Base-by-base conservation (phyloP, 2,329 filamentous ascomycete genomes). In the Trichoderma hamatum region DNA sequence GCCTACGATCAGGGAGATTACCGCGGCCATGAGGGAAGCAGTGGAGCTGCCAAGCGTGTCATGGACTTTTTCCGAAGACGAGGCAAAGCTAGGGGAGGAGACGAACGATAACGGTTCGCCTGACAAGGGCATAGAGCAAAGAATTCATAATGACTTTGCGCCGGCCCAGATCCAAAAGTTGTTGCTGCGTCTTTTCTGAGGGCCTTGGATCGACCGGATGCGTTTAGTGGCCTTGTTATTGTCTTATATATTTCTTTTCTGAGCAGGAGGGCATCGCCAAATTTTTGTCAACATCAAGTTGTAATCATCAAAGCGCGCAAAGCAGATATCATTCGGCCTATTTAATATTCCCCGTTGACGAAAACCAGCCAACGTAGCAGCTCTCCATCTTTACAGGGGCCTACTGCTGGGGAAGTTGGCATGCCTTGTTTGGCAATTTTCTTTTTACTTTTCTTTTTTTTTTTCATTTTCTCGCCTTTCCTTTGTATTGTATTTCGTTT, bases 41-140 rank as follows among this genome's bases (percentile, higher is more conserved):
- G 90, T 72, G 93, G 93, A 68, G 92, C 94, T 3, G 94, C 94
- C 16, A 91, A 94, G 78, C 90, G 93, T 77, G 96, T 99, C 49
- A 98, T 99, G 94, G 95, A 99, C 82, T 97, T 98, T 80, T 99
- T 99, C 84, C 87, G 96, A 74, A 87, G 94, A 78, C 88, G 94
- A 78, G 93, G 92, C 68, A 93, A 91, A 82, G 92, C 90, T 74
- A 85, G 91, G 76, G 87, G 85, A 68, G 85, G 85, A 46, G 86
- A 89, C 70, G 81, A 84, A 74, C 84, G 85, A 82, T 70, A 56
- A 70, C 61, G 55, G 56, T 46, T 19, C 14, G 62, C 59, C 30
- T 62, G 36, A 64, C 43, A 43, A n/a, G 30, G 21, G 51, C 49
- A 36, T 54, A 61, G 56, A 16, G 51, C 56, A 55, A 19, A 19